A percentile compares a stretch with the other conserved stretches of the same genome.
phyloP scores from a whole-genome alignment of 2,329 filamentous ascomycete genomes.

The Phialemoniopsis sp. region DNA sequence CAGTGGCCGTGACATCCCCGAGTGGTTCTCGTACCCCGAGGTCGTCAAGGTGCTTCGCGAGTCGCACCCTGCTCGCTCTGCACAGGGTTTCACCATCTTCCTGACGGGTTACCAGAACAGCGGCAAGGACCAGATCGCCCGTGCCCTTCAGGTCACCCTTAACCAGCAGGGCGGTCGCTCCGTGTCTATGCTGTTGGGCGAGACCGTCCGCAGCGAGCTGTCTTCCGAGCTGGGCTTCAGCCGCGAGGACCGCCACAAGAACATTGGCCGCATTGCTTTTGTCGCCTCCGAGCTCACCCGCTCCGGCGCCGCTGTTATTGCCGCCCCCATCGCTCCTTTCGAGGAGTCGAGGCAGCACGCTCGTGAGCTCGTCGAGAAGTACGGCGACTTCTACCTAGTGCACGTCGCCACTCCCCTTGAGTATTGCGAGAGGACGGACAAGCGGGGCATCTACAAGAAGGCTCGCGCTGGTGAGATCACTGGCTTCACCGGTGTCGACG shows the following conservation, averaged over 20 bases:
- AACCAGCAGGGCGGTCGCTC: constrained; percentile 97
- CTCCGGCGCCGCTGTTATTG: constrained; percentile 90
- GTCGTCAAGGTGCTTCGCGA: constrained; percentile 95
- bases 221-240: constrained; percentile 95
- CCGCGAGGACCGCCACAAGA: constrained; percentile 85
- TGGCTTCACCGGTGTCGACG: constrained; percentile 97
- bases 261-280: constrained; percentile 94
- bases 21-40: constrained; percentile 99
- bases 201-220: constrained; percentile 90
- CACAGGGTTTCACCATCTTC: constrained; percentile 98
- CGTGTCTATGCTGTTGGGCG: constrained; percentile 89
- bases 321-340: constrained; percentile 92
- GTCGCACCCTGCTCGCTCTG: constrained; percentile 85
- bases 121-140: constrained; percentile 94
- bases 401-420: constrained; percentile 93
- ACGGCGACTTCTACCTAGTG: constrained; percentile 88
- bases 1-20: constrained; percentile 90
- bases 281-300: constrained; percentile 93
- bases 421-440: constrained; percentile 92
- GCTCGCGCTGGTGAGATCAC: constrained; percentile 89
- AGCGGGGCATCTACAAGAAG: constrained; percentile 80
- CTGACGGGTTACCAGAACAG: constrained; percentile 95
- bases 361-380: constrained; percentile 80
- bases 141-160: constrained; percentile 91
- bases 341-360: constrained; percentile 73